Conservation (phyloP, 2,329 filamentous ascomycete species). For the Didymella arachidicola region DNA sequence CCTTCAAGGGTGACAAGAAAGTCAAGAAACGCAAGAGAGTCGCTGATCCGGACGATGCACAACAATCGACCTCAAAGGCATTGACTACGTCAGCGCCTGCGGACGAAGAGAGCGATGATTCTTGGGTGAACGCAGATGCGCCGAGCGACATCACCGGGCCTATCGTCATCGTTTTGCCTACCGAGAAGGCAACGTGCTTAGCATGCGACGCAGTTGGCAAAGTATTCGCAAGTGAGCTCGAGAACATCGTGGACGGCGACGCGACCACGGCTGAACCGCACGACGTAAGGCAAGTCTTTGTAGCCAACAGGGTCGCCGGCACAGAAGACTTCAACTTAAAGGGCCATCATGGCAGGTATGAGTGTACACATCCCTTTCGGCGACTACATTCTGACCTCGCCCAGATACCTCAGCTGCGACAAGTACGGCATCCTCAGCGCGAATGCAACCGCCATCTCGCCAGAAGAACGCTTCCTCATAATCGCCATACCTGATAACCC, state of each 20-base stretch:
- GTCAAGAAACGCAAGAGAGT: slow-evolving; percentile 87
- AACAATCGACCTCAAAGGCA: slow-evolving; percentile 45
- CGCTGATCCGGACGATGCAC: slow-evolving; percentile 59
- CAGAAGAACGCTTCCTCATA: slow-evolving; percentile 81
- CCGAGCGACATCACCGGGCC: slow-evolving; percentile 80
- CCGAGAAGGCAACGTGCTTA: slow-evolving; percentile 74
- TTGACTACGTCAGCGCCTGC: slow-evolving; percentile 48
- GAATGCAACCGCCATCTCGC: slow-evolving; percentile 79
- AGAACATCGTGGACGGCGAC: slow-evolving; percentile 88
- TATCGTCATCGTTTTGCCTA: slow-evolving; percentile 81
- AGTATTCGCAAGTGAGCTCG: slow-evolving; percentile 80
- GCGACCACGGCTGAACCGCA: slow-evolving; percentile 89
- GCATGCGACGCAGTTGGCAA: slow-evolving; percentile 87
- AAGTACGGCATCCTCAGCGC: slow-evolving; percentile 81
- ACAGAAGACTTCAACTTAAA: slow-evolving; percentile 87
- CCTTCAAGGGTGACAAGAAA: slow-evolving; percentile 98
- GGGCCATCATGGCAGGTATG: slow-evolving; percentile 82
- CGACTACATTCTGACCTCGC: slow-evolving; percentile 2
- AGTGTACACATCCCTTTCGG: background rate
- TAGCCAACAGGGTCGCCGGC: slow-evolving; percentile 82
- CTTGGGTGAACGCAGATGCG: slow-evolving; percentile 86
- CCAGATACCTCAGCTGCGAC: slow-evolving; percentile 84
- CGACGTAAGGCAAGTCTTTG: slow-evolving; percentile 95
- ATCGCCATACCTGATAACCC: slow-evolving; percentile 69
- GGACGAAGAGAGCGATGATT: slow-evolving; percentile 73